Base-by-base conservation (phyloP, 106 monocot genomes). In the Dendrobium chrysotoxum region DNA sequence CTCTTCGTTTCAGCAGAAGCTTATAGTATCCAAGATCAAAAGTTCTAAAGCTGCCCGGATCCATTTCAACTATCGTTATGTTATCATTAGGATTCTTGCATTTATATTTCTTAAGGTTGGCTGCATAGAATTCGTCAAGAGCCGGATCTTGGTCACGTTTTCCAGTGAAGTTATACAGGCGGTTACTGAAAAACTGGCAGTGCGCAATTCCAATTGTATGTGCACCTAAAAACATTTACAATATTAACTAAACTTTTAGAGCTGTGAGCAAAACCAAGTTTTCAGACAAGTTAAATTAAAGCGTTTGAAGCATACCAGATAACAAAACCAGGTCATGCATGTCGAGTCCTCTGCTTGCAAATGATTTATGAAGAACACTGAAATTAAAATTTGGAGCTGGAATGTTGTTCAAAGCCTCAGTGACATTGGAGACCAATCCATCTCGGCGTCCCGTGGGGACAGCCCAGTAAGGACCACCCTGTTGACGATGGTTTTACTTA, bases 21-120 rank as follows among this genome's bases (percentile, higher is more conserved):
- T 80, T 82, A 87, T 94, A 97, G 92, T 97, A 97, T 35, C 88
- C 78, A 8, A 88, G 72, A 77, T 97, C 96, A 31, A 94, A 97
- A 47, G 78, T 53, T 21, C 67, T 85, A 0, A 88, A 92, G n/a
- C 94, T 97, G 3, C 93, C 94, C 1, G 91, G 94, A 79, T 97
- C 92, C 94, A 97, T 92, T 75, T 94, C 94, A 0, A 85, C 86
- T n/a, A 86, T 76, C 2, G 86, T 90, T 40, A 40, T 40, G 46
- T 46, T 46, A 81, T 91, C 91, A 5, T 39, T 82, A 53, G 83
- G 86, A 28, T 35, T n/a, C 77, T 75, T 86, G 87, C 91, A 91
- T 76, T 91, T 89, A 25, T 61, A 23, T 39, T 81, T 80, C 87
- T 89, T 93, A 50, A 93, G 47, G 25, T 84, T 88, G 9, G 79